Base-by-base conservation (phyloP, 202 grass and related monocot genomes). In the Miscanthus sacchariflorus region DNA sequence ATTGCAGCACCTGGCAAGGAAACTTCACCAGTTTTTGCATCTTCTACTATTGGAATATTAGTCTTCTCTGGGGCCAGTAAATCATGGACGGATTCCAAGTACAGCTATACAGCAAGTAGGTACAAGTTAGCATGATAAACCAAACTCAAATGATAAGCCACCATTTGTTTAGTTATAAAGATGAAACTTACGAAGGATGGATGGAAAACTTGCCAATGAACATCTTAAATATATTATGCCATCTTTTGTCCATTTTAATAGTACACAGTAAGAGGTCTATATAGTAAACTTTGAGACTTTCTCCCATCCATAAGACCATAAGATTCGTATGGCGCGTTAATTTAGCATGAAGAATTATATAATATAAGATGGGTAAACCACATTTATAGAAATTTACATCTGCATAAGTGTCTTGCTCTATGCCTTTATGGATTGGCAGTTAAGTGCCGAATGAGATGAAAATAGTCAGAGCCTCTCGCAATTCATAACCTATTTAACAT, bases 71-170 rank as follows among this genome's bases (percentile, higher is more conserved):
- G 96, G 46, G 91, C 87, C 66, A 99, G 83, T 87, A 99, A 87
- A 92, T 99, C 96, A 92, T 99, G 96, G 33, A 99, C 76, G 67
- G 89, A 90, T 92, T 99, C 96, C 83, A 99, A 65, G 91, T 99
- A 99, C 30, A 99, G 48, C 96, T 98, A 84, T 78, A 89, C 63
- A 90, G 44, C 27, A 89, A 91, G 84, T 36, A 81, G 38, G 70
- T 49, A 90, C 69, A 89, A 66, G 33, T 91, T 84, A 90, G 68
- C 71, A 86, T 79, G 74, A 33, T 14, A 52, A 49, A 24, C 86
- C 17, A 83, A 33, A 68, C 5, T 68, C 42, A 78, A 79, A 58
- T 0, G 1, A 73, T 80, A 75, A 39, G 38, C 46, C 8, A 61
- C 21, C 50, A 19, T 59, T 44, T 43, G 70, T 81, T 46, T 66